Percentiles rank a stretch among this genome's conserved stretches.
phyloP scores from a whole-genome alignment of 495 filamentous ascomycete genomes.

The Friedmanniomyces endolithicus region DNA sequence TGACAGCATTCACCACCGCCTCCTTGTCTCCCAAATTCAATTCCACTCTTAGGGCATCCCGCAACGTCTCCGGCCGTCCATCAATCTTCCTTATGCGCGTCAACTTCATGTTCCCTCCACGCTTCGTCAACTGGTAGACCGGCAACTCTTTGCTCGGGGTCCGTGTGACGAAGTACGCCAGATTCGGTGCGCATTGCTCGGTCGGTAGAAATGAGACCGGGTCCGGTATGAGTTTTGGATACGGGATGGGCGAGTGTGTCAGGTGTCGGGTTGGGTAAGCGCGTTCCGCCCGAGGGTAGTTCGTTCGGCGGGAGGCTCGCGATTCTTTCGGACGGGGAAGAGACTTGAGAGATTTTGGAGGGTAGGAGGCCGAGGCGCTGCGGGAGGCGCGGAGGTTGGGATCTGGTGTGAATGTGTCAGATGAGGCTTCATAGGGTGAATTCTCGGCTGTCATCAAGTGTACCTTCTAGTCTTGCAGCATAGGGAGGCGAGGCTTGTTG shows the following conservation, averaged over 20 bases:
- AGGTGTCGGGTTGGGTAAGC: conserved; percentile 17
- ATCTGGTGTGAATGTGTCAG: background rate
- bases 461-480: conserved; percentile 4
- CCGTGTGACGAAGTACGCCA: conserved; percentile 60
- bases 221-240: conserved; percentile 32
- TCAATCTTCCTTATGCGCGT: conserved; percentile 69
- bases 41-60: conserved; percentile 27
- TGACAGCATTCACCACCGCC: conserved; percentile 29
- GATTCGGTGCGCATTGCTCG: conserved; percentile 14
- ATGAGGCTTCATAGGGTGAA: background rate
- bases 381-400: conserved; percentile 17
- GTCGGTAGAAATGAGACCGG: conserved; percentile 16
- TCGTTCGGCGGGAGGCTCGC: conserved; percentile 21
- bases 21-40: conserved; percentile 26
- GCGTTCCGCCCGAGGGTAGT: conserved; percentile 19
- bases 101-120: conserved; percentile 62
- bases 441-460: background rate
- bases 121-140: conserved; percentile 64
- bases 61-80: conserved; percentile 38
- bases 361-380: conserved; percentile 15
- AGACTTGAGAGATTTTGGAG: conserved; percentile 13
- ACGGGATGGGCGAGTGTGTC: conserved; percentile 6
- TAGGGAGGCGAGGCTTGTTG: conserved; percentile 7
- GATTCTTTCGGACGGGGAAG: conserved; percentile 21
- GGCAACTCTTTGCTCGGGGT: conserved; percentile 59